These are phyloP conservation scores for Xylariaceae sp. DNA, from an alignment of 2,329 filamentous ascomycete genomes.

Conservation along the genomic window DNA sequence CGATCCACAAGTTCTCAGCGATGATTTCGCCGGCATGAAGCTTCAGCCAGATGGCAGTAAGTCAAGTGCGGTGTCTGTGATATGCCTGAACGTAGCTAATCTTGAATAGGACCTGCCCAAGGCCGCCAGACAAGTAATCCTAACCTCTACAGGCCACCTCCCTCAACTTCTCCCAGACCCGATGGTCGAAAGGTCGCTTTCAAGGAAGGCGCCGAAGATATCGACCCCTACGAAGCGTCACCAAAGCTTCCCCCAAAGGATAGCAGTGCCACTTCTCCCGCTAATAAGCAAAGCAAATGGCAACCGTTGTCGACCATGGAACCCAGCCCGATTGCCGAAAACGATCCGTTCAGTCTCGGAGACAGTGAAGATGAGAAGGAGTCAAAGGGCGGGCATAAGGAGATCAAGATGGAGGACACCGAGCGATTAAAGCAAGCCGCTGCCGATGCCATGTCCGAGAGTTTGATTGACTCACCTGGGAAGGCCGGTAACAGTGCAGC, in stretches of 20 bases:
- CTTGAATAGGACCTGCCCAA: constrained; percentile 28
- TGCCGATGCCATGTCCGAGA: constrained; percentile 56
- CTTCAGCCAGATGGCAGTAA: constrained; percentile 59
- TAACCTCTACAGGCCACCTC: constrained; percentile 64
- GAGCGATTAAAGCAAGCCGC: constrained; percentile 64
- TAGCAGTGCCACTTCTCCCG: constrained; percentile 32
- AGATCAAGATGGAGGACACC: constrained; percentile 48
- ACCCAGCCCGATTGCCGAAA: constrained; percentile 78
- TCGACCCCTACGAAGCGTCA: constrained; percentile 68
- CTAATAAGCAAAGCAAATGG: constrained; percentile 88
- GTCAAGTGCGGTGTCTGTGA: constrained; percentile 23
- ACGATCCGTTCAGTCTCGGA: constrained; percentile 93
- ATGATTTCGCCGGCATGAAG: constrained; percentile 77
- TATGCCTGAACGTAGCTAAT: constrained; percentile 45
- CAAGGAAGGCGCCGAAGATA: constrained; percentile 68
- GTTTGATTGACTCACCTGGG: constrained; percentile 38
- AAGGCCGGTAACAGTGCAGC: constrained; percentile 23
- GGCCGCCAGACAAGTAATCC: constrained; percentile 60
- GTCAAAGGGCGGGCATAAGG: constrained; percentile 54
- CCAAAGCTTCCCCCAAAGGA: constrained; percentile 53
- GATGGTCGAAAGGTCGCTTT: constrained; percentile 54
- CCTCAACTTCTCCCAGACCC: constrained; percentile 48
- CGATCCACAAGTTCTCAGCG: constrained; percentile 82
- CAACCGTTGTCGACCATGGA: constrained; percentile 86
- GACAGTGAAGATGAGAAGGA: constrained; percentile 94